These are phyloP conservation scores for Rubia tinctorum DNA, from an alignment of 305 asterid species.

Conservation along the genomic window DNA sequence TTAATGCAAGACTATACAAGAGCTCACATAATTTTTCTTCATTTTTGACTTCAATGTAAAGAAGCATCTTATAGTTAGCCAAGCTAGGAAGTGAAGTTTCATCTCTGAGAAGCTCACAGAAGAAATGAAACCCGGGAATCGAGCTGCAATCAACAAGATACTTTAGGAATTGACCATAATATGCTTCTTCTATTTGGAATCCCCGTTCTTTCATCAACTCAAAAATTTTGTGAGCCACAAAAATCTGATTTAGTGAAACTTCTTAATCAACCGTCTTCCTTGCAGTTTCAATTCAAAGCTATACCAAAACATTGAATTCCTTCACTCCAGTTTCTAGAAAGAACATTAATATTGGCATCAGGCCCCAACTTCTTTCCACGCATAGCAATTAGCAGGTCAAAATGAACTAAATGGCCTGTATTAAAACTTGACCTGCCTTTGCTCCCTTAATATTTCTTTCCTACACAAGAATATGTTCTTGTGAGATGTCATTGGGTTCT, in stretches of 20 bases:
- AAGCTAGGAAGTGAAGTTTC: slow-evolving; percentile 50
- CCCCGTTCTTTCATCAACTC: slow-evolving; percentile 57
- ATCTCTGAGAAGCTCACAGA: slow-evolving; percentile 47
- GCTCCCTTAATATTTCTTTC: slow-evolving; percentile 53
- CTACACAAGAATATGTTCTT: slow-evolving; percentile 33
- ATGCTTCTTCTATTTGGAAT: slow-evolving; percentile 55
- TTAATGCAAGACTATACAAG: slow-evolving; percentile 36
- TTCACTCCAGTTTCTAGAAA: slow-evolving; percentile 58
- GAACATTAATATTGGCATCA: slow-evolving; percentile 40
- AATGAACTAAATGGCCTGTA: slow-evolving; percentile 28
- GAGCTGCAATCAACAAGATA: slow-evolving; percentile 61
- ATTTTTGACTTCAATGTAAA: slow-evolving; percentile 49
- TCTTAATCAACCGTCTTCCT: slow-evolving; percentile 62
- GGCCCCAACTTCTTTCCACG: slow-evolving; percentile 62
- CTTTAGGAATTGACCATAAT: slow-evolving; percentile 61
- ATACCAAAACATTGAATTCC: slow-evolving; percentile 52
- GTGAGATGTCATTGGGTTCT: slow-evolving; percentile 32
- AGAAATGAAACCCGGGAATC: slow-evolving; percentile 77
- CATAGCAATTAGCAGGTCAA: slow-evolving; percentile 35
- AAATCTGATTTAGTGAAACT: slow-evolving; percentile 46
- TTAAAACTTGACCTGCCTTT: slow-evolving; percentile 55
- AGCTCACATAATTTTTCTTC: slow-evolving; percentile 69
- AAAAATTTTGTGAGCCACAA: slow-evolving; percentile 53
- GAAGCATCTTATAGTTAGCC: slow-evolving; percentile 84
- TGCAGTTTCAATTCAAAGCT: slow-evolving; percentile 54